Percentiles rank a stretch among this genome's conserved stretches.
phyloP scores from a whole-genome alignment of 441 rosid genomes.

The Metrosideros polymorpha region DNA sequence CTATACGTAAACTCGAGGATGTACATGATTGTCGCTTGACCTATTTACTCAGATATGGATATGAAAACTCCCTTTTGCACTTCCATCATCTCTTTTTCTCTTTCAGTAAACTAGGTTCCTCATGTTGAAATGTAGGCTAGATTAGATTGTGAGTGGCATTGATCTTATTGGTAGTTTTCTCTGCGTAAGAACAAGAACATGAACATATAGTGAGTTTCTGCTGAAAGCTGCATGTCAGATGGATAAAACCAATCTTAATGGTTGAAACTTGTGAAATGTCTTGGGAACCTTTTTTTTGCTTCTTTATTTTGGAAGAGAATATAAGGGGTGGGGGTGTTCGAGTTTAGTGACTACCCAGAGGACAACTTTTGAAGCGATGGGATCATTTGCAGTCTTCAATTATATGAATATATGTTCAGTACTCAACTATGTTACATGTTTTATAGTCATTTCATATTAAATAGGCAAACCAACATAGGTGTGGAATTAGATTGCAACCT shows the following conservation, averaged over 20 bases:
- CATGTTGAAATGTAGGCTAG: not conserved
- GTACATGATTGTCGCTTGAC: not conserved
- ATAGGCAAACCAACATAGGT: not conserved
- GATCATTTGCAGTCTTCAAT: not conserved
- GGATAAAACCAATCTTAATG: not conserved
- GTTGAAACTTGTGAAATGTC: not conserved
- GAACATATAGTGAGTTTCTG: not conserved
- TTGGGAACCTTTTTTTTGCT: not conserved
- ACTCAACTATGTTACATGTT: not conserved
- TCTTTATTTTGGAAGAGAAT: not conserved
- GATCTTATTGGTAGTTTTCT: not conserved
- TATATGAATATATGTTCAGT: not conserved
- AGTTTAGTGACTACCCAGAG: not conserved
- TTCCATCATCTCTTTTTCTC: not conserved
- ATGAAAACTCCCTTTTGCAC: not conserved
- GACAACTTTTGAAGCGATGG: not conserved
- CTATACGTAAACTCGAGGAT: not conserved
- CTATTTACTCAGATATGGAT: not conserved
- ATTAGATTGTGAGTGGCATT: not conserved
- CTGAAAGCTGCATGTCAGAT: not conserved
- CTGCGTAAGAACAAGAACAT: not conserved
- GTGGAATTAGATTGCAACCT: not conserved
- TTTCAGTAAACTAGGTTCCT: not conserved
- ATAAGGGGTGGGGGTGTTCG: not conserved
- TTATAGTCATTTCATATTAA: not conserved